These are phyloP conservation scores for Phaffomyces opuntiae DNA, from an alignment of 805 yeast species.

Conservation along the genomic window DNA sequence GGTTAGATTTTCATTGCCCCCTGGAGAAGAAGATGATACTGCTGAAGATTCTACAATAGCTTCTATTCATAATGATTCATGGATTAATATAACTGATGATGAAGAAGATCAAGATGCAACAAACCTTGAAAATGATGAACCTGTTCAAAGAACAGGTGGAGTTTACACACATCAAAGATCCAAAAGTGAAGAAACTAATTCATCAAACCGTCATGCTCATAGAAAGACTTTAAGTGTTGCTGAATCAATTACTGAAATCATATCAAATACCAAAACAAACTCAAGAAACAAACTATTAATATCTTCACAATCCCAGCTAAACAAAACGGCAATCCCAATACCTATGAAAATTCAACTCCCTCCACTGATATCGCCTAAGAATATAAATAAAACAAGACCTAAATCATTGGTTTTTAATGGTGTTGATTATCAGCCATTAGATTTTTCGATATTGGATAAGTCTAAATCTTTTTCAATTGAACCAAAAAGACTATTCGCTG, in stretches of 20 bases:
- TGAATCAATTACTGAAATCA: constrained; percentile 16
- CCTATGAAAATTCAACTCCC: constrained; percentile 33
- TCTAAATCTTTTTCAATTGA: neutral
- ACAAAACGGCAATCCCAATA: constrained; percentile 26
- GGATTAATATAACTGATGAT: constrained; percentile 5
- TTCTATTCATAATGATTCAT: neutral
- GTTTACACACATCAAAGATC: neutral
- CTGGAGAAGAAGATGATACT: constrained; percentile 1
- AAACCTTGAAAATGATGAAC: constrained; percentile 3
- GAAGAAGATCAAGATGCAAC: constrained; percentile 11
- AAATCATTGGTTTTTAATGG: constrained; percentile 31
- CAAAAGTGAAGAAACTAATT: neutral
- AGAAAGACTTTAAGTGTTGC: constrained; percentile 8
- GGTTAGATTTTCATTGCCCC: constrained; percentile 23
- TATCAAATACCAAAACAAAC: constrained; percentile 6
- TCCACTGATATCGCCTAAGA: constrained; percentile 30
- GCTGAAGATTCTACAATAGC: neutral
- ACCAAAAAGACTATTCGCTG: neutral
- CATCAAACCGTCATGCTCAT: constrained; percentile 4
- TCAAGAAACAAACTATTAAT: constrained; percentile 25
- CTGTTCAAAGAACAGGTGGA: constrained; percentile 1
- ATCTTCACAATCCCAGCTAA: constrained; percentile 30
- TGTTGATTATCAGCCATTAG: constrained; percentile 25
- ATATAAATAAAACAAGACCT: constrained; percentile 23
- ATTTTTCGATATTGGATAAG: constrained; percentile 1